Base-by-base conservation (phyloP, 305 asterid species). In the Fraxinus angustifolia region DNA sequence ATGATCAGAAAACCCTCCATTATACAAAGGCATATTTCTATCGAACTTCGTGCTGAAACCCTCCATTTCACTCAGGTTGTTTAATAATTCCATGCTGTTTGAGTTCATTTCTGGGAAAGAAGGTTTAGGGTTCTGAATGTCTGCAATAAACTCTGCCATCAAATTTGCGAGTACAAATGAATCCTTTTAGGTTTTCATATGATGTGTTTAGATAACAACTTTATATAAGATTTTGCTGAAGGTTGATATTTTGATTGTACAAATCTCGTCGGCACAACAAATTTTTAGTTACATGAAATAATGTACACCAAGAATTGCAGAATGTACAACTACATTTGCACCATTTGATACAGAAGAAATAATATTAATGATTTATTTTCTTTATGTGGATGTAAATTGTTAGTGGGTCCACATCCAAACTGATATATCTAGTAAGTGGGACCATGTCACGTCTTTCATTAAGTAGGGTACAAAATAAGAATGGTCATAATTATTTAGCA, bases 51-150 rank as follows among this genome's bases (percentile, higher is more conserved):
- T 34, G 87, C 80, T 80, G 82, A 87, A 88, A 50, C 75, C 83
- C 40, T 86, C 93, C 45, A 86, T 80, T 78, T 88, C 83, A 34
- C 77, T 79, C 76, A 85, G 80, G 75, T 83, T 88, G 87, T 78
- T 87, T 78, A 91, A 81, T 1, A 88, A 86, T 35, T 88, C 90
- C 87, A 87, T 81, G 84, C 81, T 87, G 75, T 26, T 26, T 35
- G 90, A 56, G 79, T 84, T 86, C 87, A 87, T 91, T 79, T 73
- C 82, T 67, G 82, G 73, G 21, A 60, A 84, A 80, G n/a, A 86
- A 82, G 58, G 35, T 73, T 80, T 85, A 80, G 85, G 86, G 87
- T 81, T 86, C 1, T 80, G 81, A 50, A 83, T 67, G 67, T 70
- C 82, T 73, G 77, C 58, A 48, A 21, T 82, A 78, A 75, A 85